phyloP scores from a whole-genome alignment of 352 stramenopile genomes.

The Pythium vanterpoolii region DNA sequence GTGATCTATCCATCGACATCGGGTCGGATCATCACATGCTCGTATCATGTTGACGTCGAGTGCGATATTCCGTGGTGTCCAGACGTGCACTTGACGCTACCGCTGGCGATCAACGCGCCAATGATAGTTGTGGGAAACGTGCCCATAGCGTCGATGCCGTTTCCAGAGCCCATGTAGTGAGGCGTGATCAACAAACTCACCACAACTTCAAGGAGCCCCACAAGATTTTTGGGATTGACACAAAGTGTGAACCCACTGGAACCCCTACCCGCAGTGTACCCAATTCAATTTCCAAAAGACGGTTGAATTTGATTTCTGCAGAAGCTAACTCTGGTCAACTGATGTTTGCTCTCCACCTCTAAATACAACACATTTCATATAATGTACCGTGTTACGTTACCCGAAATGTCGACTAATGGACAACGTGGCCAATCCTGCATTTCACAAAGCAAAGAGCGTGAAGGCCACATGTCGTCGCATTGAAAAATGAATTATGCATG shows the following conservation, averaged over 20 bases:
- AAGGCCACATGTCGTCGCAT: not conserved
- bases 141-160: not conserved
- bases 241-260: not conserved
- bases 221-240: no score
- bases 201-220: no score
- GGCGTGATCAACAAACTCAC: not conserved
- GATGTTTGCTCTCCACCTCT: no score
- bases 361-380: no score
- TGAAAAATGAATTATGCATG: not conserved
- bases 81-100: slow-evolving; percentile 32
- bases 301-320: no score
- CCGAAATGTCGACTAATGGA: no score
- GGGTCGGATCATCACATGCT: slow-evolving; percentile 28
- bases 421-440: no score
- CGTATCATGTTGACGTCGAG: slow-evolving; percentile 33
- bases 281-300: not conserved
- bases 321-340: no score
- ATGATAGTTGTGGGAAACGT: slow-evolving; percentile 6
- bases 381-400: no score
- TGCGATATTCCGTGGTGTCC: slow-evolving; percentile 42
- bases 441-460: not conserved
- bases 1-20: slow-evolving; percentile 32
- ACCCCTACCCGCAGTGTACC: slow-evolving; percentile 8
- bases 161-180: not conserved
- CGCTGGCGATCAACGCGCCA: slow-evolving; percentile 22